Evolutionary conservation across 805 yeast genomes (phyloP).

Genomic region (Ogataea thermomethanolica): DNA sequence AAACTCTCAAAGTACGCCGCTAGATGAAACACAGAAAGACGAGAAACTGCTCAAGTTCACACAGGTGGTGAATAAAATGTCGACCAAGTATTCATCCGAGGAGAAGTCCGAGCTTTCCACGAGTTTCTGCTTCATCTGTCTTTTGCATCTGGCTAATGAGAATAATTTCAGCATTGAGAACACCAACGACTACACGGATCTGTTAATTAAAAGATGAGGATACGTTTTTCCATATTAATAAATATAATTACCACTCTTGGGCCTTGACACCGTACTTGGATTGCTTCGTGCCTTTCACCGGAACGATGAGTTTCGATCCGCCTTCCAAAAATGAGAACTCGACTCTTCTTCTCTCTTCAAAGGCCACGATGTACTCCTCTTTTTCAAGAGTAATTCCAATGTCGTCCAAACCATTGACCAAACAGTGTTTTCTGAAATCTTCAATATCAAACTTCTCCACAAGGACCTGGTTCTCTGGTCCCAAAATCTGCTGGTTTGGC

Average conservation of each 20-base stretch:
- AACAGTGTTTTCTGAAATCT: conserved; percentile 89
- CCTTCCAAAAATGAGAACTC: conserved; percentile 92
- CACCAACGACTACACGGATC: conserved; percentile 35
- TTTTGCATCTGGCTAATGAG: conserved; percentile 49
- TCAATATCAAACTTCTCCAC: conserved; percentile 86
- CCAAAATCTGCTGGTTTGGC: conserved; percentile 76
- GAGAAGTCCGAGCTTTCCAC: conserved; percentile 44
- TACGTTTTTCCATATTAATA: conserved; percentile 3
- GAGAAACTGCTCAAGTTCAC: conserved; percentile 26
- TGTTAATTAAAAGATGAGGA: conserved; percentile 28
- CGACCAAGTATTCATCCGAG: conserved; percentile 35
- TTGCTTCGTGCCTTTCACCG: conserved; percentile 66
- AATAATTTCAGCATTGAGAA: conserved; percentile 40
- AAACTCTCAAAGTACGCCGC: neutral
- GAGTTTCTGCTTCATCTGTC: conserved; percentile 48
- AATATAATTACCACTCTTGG: conserved; percentile 62
- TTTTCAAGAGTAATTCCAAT: conserved; percentile 93
- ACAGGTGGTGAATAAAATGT: conserved; percentile 35
- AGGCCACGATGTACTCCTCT: conserved; percentile 69
- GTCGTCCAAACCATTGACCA: conserved; percentile 93
- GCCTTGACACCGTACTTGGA: conserved; percentile 62
- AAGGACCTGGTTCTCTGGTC: conserved; percentile 65
- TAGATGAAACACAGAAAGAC: conserved; percentile 6
- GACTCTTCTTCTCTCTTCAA: conserved; percentile 72
- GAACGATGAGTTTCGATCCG: conserved; percentile 64